These are phyloP conservation scores for Lactarius deliciosus DNA, from an alignment of 768 basidiomycete genomes.

Conservation along the genomic window DNA sequence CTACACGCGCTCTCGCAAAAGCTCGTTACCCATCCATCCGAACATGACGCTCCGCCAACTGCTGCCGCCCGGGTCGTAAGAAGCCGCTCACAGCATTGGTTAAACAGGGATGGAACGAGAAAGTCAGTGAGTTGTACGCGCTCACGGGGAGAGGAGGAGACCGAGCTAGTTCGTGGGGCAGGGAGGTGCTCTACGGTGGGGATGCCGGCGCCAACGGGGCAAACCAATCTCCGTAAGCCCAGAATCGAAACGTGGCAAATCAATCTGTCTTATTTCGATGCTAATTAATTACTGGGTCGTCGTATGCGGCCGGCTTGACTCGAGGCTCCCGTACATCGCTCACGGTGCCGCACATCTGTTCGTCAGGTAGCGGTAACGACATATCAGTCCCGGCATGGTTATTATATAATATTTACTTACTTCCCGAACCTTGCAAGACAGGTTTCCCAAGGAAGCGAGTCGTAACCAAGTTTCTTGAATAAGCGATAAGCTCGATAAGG, in stretches of 20 bases:
- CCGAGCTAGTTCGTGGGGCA: conserved; percentile 43
- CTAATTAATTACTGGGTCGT: not conserved
- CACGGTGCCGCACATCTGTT: not conserved
- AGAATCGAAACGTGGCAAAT: not conserved
- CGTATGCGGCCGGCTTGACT: not conserved
- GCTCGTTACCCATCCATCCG: conserved; percentile 21
- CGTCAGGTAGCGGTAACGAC: not conserved
- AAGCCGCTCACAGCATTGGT: conserved; percentile 20
- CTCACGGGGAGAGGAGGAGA: conserved; percentile 20
- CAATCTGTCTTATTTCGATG: not conserved
- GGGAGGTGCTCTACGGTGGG: conserved; percentile 45
- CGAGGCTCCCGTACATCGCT: not conserved
- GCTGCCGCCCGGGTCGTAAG: conserved; percentile 25
- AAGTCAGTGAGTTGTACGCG: conserved; percentile 20
- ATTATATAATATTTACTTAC: not conserved
- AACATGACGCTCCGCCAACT: conserved; percentile 21
- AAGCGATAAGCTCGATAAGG: not conserved
- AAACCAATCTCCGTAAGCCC: conserved; percentile 20
- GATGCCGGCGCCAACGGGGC: conserved; percentile 10
- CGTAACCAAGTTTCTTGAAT: not conserved
- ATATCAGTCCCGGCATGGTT: not conserved
- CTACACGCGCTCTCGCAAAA: conserved; percentile 15
- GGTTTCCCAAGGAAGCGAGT: not conserved
- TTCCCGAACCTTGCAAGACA: not conserved
- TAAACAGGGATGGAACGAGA: conserved; percentile 28